Evolutionary conservation across 495 filamentous ascomycete species (phyloP).

Genomic region (Barbatosphaeria neglecta): DNA sequence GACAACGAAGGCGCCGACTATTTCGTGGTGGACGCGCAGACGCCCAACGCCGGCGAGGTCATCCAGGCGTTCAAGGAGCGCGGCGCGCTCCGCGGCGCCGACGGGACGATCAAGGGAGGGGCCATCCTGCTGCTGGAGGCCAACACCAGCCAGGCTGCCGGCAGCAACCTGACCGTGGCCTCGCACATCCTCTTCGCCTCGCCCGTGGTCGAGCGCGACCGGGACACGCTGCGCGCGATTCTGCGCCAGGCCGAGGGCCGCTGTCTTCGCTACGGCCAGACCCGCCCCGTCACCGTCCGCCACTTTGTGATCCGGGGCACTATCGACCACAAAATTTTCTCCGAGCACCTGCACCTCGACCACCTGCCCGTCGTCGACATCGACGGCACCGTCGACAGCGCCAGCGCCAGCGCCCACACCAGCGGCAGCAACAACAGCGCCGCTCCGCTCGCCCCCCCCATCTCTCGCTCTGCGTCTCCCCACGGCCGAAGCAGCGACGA

Average conservation of each 20-base stretch:
- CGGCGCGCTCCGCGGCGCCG: background rate
- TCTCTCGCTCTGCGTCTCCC: no score
- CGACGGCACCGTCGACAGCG: background rate
- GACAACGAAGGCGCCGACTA: constrained; percentile 1
- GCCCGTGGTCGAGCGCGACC: constrained; percentile 39
- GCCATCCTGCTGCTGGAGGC: constrained; percentile 59
- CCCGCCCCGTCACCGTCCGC: constrained; percentile 56
- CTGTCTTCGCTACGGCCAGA: constrained; percentile 54
- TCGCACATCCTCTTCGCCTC: constrained; percentile 70
- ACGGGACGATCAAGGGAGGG: background rate
- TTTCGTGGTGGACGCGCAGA: constrained; percentile 3
- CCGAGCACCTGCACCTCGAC: constrained; percentile 19
- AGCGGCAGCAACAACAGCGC: no score
- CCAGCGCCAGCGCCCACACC: no score
- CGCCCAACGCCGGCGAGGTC: background rate
- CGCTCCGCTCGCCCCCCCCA: no score
- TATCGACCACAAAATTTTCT: constrained; percentile 58
- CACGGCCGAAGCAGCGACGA: no score
- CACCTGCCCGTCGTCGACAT: background rate
- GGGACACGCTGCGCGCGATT: constrained; percentile 45
- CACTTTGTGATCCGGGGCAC: constrained; percentile 52
- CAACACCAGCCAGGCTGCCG: constrained; percentile 51
- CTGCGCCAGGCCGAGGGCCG: constrained; percentile 68
- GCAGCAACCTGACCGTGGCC: constrained; percentile 60
- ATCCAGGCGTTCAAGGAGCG: constrained; percentile 17